Evolutionary conservation across 495 filamentous ascomycete species (phyloP).

Genomic region (Neurospora hispaniola): DNA sequence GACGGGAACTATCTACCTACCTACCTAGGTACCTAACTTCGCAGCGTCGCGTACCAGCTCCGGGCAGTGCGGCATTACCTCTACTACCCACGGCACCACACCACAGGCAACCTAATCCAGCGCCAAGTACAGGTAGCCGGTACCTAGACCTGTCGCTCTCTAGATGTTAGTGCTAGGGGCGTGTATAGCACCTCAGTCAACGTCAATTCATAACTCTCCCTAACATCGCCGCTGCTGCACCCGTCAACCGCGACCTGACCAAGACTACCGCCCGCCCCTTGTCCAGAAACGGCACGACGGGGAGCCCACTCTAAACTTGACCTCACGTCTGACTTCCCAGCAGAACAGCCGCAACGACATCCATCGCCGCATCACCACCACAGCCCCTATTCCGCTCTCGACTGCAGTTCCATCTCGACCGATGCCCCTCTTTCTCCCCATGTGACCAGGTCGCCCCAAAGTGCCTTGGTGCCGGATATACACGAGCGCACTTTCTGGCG

Average conservation of each 20-base stretch:
- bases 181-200: not conserved
- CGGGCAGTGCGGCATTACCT: not conserved
- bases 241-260: not conserved
- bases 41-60: not conserved
- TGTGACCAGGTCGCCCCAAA: slow-evolving; percentile 28
- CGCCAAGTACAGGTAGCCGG: not conserved
- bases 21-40: not conserved
- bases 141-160: not conserved
- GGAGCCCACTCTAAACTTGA: slow-evolving; percentile 33
- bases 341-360: slow-evolving; percentile 28
- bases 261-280: slow-evolving; percentile 16
- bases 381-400: slow-evolving; percentile 25
- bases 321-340: slow-evolving; percentile 30
- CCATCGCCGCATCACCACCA: slow-evolving; percentile 30
- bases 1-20: not conserved
- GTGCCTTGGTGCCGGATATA: slow-evolving; percentile 30
- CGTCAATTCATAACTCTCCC: not conserved
- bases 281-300: slow-evolving; percentile 22
- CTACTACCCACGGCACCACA: not conserved
- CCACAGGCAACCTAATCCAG: not conserved
- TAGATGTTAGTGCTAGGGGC: not conserved
- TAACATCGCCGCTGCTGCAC: not conserved
- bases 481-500: slow-evolving; percentile 36
- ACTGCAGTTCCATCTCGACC: slow-evolving; percentile 26
- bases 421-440: slow-evolving; percentile 28